These are phyloP conservation scores for Caryocar brasiliense DNA, from an alignment of 441 rosid genomes.

Conservation along the genomic window DNA sequence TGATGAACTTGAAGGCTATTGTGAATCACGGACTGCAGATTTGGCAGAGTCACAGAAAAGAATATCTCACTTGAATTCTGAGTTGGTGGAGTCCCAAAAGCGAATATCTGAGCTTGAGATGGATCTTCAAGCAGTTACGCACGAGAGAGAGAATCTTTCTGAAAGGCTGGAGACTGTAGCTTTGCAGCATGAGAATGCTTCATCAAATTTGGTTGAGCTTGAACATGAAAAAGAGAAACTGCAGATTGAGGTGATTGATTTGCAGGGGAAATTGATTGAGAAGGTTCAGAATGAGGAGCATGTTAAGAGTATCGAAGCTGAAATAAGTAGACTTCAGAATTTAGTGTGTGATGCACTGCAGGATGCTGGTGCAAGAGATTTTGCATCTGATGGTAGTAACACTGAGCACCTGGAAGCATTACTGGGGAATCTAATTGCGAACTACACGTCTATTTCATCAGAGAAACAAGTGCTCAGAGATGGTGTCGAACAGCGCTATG, in stretches of 20 bases:
- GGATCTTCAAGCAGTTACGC: slow-evolving; percentile 40
- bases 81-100: slow-evolving; percentile 53
- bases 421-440: slow-evolving; percentile 61
- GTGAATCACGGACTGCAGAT: slow-evolving; percentile 57
- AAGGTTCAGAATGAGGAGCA: slow-evolving; percentile 44
- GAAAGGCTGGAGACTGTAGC: slow-evolving; percentile 51
- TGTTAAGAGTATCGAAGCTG: slow-evolving; percentile 35
- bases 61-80: slow-evolving; percentile 42
- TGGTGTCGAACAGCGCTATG: slow-evolving; percentile 22
- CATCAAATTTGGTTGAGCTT: slow-evolving; percentile 33
- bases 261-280: slow-evolving; percentile 51
- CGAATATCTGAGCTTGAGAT: slow-evolving; percentile 45
- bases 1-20: slow-evolving; percentile 54
- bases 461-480: slow-evolving; percentile 24
- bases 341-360: slow-evolving; percentile 52
- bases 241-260: slow-evolving; percentile 38
- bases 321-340: slow-evolving; percentile 48
- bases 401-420: slow-evolving; percentile 57
- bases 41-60: slow-evolving; percentile 54
- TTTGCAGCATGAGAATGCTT: slow-evolving; percentile 38
- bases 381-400: slow-evolving; percentile 34
- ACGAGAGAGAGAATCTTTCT: slow-evolving; percentile 50
- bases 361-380: slow-evolving; percentile 41
- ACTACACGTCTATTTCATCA: slow-evolving; percentile 26
- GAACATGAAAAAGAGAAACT: slow-evolving; percentile 53